Evolutionary conservation across 345 rosid species (phyloP).

Genomic region (Physaria fendleri): DNA sequence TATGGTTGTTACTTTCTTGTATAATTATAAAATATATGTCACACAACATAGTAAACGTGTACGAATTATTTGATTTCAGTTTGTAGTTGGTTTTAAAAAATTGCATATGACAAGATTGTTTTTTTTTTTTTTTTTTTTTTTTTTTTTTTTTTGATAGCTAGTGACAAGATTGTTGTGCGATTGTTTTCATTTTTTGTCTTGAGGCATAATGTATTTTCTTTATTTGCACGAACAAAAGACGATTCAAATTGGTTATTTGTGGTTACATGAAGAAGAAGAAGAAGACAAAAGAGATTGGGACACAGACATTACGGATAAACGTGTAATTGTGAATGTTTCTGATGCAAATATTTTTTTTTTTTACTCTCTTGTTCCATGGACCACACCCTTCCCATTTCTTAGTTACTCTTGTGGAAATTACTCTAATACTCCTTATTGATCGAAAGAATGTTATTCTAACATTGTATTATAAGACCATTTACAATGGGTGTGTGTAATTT

Average conservation of each 20-base stretch:
- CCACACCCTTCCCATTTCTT: slow-evolving; percentile 13
- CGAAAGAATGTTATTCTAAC: too few species aligned
- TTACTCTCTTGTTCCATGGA: slow-evolving; percentile 6
- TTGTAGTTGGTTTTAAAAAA: neutral
- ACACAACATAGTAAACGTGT: neutral
- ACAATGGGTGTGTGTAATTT: too few species aligned
- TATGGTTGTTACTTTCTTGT: slow-evolving; percentile 16
- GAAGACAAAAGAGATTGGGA: slow-evolving; percentile 25
- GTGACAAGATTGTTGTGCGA: neutral
- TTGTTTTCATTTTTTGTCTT: slow-evolving; percentile 20
- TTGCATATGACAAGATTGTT: neutral
- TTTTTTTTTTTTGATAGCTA: too few species aligned
- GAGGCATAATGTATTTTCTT: neutral
- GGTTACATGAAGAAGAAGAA: neutral
- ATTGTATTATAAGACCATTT: too few species aligned
- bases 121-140: neutral
- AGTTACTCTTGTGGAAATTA: slow-evolving; percentile 1
- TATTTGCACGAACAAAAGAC: slow-evolving; percentile 14
- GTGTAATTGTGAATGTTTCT: slow-evolving; percentile 29
- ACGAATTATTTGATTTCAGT: slow-evolving; percentile 1
- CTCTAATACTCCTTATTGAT: too few species aligned
- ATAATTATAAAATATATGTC: neutral
- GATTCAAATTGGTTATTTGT: slow-evolving; percentile 12
- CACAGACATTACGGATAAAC: slow-evolving; percentile 27
- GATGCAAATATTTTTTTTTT: slow-evolving; percentile 14